Conservation (phyloP, 176 grass and related monocot genomes). For the Saccharum spontaneum region DNA sequence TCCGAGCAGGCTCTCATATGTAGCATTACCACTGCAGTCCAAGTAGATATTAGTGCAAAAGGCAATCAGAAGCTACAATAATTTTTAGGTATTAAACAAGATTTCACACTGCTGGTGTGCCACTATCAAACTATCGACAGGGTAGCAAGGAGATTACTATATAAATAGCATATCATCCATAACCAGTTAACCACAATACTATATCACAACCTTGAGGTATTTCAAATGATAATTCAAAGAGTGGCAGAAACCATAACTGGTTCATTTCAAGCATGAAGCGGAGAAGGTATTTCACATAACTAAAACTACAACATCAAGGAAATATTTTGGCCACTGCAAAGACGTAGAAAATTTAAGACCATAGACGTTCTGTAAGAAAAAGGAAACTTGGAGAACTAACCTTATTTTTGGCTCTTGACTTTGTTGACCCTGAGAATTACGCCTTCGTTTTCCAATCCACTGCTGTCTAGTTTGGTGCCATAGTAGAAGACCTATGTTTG, state of each 20-base stretch:
- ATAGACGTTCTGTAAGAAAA: neutral
- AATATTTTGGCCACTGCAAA: neutral
- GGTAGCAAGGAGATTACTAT: conserved; percentile 3
- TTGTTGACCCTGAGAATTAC: conserved; percentile 45
- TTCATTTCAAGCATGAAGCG: neutral
- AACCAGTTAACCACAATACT: neutral
- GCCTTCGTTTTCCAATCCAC: conserved; percentile 69
- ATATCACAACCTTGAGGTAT: neutral
- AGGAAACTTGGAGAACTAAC: conserved; percentile 23
- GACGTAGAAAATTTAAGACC: neutral
- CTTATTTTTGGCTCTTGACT: conserved; percentile 66
- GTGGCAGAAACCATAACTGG: neutral
- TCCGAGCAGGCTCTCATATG: conserved; percentile 84
- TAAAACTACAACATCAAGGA: neutral
- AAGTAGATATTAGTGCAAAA: conserved; percentile 7
- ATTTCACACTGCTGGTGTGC: neutral
- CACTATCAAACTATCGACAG: neutral
- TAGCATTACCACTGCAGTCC: conserved; percentile 75
- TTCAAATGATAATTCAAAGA: neutral
- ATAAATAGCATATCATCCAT: neutral
- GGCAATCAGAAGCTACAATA: conserved; percentile 1
- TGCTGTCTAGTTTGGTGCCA: conserved; percentile 91
- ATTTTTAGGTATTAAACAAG: conserved; percentile 9
- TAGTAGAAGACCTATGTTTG: conserved; percentile 63
- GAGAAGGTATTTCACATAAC: neutral